phyloP scores from a whole-genome alignment of 2,329 filamentous ascomycete species.

The Ceratocystis cubensis region DNA sequence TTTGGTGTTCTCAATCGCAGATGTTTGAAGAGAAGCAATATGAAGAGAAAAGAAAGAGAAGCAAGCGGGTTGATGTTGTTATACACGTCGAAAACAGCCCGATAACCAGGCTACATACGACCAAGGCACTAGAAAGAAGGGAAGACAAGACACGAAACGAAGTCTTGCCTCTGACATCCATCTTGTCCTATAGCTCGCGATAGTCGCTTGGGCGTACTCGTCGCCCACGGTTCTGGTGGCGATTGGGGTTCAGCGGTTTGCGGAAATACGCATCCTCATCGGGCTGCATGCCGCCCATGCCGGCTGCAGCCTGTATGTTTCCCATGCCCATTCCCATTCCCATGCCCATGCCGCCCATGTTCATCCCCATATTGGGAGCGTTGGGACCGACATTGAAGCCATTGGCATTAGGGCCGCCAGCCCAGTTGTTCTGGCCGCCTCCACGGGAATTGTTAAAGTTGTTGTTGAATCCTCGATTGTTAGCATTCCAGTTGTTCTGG shows the following conservation, averaged over 20 bases:
- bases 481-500: constrained; percentile 25
- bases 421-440: neutral
- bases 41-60: neutral
- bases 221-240: constrained; percentile 70
- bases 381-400: constrained; percentile 8
- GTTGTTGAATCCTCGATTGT: constrained; percentile 25
- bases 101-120: neutral
- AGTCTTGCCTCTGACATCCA: neutral
- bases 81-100: neutral
- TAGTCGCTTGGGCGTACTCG: constrained; percentile 82
- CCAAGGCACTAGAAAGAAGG: neutral
- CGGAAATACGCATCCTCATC: constrained; percentile 91
- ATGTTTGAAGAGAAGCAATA: neutral
- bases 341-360: constrained; percentile 26
- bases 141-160: neutral
- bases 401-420: constrained; percentile 10
- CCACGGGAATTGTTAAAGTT: constrained; percentile 15
- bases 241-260: constrained; percentile 87
- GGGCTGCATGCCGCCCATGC: constrained; percentile 24
- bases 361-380: constrained; percentile 23
- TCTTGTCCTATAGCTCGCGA: constrained; percentile 53
- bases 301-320: constrained; percentile 27
- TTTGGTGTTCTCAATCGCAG: neutral
- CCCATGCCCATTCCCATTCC: constrained; percentile 28
- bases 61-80: neutral